Conservation (phyloP, 1,139 yeast species). For the Blastobotrys persicus region DNA sequence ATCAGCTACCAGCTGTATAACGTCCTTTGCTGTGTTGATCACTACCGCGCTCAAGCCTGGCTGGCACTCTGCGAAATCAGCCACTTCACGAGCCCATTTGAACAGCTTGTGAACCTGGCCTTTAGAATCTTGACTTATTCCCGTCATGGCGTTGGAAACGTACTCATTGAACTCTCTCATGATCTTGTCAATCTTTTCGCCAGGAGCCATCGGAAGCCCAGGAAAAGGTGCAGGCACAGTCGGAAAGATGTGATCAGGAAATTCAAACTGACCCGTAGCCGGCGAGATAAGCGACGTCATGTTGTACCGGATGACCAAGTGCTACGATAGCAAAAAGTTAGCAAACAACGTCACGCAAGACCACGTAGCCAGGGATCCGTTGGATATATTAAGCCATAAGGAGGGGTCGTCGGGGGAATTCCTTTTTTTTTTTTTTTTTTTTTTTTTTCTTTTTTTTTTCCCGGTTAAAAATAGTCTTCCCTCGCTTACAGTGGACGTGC, state of each 20-base stretch:
- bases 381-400: neutral
- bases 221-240: slow-evolving; percentile 30
- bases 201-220: slow-evolving; percentile 32
- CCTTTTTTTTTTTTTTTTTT: neutral
- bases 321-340: slow-evolving; percentile 1
- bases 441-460: slow-evolving; percentile 4
- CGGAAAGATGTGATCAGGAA: slow-evolving; percentile 37
- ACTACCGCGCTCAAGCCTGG: slow-evolving; percentile 29
- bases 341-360: neutral
- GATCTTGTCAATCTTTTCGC: slow-evolving; percentile 30
- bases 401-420: neutral
- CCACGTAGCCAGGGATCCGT: neutral
- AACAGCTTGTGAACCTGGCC: slow-evolving; percentile 23
- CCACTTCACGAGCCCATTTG: slow-evolving; percentile 38
- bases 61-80: slow-evolving; percentile 34
- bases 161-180: slow-evolving; percentile 26
- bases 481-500: neutral
- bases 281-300: slow-evolving; percentile 8
- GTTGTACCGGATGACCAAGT: slow-evolving; percentile 8
- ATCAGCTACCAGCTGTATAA: slow-evolving; percentile 28
- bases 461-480: neutral
- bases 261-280: slow-evolving; percentile 25
- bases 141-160: slow-evolving; percentile 21
- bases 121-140: slow-evolving; percentile 14
- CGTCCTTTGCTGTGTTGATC: slow-evolving; percentile 30